phyloP scores from a whole-genome alignment of 495 filamentous ascomycete genomes.

The Cercophora scortea region DNA sequence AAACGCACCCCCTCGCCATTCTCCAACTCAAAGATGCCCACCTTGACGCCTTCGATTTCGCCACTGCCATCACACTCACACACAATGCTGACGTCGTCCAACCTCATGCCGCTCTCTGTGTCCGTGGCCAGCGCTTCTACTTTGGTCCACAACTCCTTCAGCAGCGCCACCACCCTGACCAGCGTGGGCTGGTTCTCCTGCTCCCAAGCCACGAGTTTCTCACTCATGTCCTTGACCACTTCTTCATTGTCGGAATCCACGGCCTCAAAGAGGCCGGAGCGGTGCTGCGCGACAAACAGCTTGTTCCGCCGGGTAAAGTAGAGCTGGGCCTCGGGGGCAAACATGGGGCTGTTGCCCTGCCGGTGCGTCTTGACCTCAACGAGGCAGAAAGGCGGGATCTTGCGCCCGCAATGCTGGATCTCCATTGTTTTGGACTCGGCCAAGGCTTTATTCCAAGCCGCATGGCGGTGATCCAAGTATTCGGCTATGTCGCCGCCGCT shows the following conservation, averaged over 20 bases:
- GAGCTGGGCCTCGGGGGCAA: constrained; percentile 12
- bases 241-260: neutral
- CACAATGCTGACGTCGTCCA: constrained; percentile 2
- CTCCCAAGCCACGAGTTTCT: constrained; percentile 8
- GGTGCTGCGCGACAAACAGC: constrained; percentile 13
- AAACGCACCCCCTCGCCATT: neutral
- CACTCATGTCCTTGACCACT: constrained; percentile 1
- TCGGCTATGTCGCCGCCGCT: no score
- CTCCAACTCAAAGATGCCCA: constrained; percentile 1
- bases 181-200: constrained; percentile 2
- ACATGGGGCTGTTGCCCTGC: neutral
- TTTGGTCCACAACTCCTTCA: constrained; percentile 2
- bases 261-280: constrained; percentile 2
- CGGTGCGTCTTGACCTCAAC: constrained; percentile 19
- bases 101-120: neutral
- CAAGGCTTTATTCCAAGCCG: no score
- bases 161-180: constrained; percentile 7
- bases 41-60: neutral
- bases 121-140: neutral
- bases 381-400: constrained; percentile 10
- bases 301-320: constrained; percentile 11
- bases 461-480: no score
- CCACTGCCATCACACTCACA: constrained; percentile 8
- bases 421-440: no score
- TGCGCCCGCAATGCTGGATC: neutral